Evolutionary conservation across 1,139 yeast genomes (phyloP).

Genomic region (Torulaspora pretoriensis): DNA sequence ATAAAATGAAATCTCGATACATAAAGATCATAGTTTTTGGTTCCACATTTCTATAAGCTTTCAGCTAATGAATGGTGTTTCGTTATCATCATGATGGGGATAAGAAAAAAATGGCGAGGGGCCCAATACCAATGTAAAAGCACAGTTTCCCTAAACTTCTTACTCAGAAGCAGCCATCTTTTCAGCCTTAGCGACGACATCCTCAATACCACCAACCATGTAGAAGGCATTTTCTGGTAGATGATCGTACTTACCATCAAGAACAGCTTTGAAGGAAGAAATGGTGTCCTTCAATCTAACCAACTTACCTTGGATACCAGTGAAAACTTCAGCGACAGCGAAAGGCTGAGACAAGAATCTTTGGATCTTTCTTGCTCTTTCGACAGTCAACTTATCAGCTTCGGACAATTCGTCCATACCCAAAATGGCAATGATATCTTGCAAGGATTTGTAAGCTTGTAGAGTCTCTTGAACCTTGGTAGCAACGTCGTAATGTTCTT

Average conservation of each 20-base stretch:
- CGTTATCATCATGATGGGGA: conserved; percentile 14
- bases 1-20: conserved; percentile 13
- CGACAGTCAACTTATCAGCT: conserved; percentile 97
- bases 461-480: conserved; percentile 94
- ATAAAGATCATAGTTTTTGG: conserved; percentile 10
- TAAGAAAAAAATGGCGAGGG: conserved; percentile 9
- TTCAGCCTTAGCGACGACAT: conserved; percentile 97
- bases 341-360: conserved; percentile 99
- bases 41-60: conserved; percentile 10
- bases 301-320: conserved; percentile 98
- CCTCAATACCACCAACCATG: conserved; percentile 99
- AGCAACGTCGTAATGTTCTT: conserved; percentile 97
- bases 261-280: conserved; percentile 91
- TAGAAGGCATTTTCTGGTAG: conserved; percentile 99
- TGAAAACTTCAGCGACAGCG: conserved; percentile 99
- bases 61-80: conserved; percentile 10
- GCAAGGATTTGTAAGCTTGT: conserved; percentile 99
- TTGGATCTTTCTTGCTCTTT: conserved; percentile 99
- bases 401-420: conserved; percentile 99
- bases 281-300: conserved; percentile 95
- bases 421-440: conserved; percentile 99
- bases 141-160: conserved; percentile 19
- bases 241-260: conserved; percentile 97
- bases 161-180: conserved; percentile 94
- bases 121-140: conserved; percentile 7